These are phyloP conservation scores for Taxillus chinensis DNA, from an alignment of 164 flowering plant species.

Conservation along the genomic window DNA sequence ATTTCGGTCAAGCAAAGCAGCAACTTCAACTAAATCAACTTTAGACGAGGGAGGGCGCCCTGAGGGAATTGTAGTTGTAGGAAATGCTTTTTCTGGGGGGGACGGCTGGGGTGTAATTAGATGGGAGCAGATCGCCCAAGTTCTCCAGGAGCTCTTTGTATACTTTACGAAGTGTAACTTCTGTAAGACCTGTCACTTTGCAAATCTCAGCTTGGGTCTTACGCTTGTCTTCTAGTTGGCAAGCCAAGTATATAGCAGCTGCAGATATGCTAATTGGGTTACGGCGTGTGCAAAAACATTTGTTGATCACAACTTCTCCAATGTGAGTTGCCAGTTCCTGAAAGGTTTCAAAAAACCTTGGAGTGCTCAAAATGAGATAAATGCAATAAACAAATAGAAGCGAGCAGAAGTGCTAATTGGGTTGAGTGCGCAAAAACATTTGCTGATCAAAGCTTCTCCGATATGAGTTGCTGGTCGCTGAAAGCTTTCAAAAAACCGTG, in stretches of 20 bases:
- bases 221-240: constrained; percentile 89
- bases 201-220: constrained; percentile 99
- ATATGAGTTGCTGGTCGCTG: constrained; percentile 97
- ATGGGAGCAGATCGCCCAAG: constrained; percentile 92
- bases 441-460: constrained; percentile 96
- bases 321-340: constrained; percentile 98
- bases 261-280: constrained; percentile 99
- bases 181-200: constrained; percentile 95
- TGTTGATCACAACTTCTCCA: constrained; percentile 97
- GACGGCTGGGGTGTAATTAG: constrained; percentile 88
- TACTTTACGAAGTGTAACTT: constrained; percentile 92
- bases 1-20: constrained; percentile 30
- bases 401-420: constrained; percentile 93
- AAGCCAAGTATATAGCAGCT: constrained; percentile 92
- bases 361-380: too few relatives aligned
- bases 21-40: constrained; percentile 34
- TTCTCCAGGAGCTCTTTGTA: constrained; percentile 92
- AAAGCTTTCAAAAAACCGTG: not conserved
- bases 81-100: constrained; percentile 97
- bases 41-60: constrained; percentile 47
- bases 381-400: too few relatives aligned
- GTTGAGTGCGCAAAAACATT: constrained; percentile 96
- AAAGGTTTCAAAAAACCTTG: not conserved
- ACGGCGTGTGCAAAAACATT: constrained; percentile 97
- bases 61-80: constrained; percentile 66